Percentiles rank a stretch among this genome's conserved stretches.
These are phyloP conservation scores for Lepidium campestre DNA, from an alignment of 441 rosid species.

Conservation along the genomic window DNA sequence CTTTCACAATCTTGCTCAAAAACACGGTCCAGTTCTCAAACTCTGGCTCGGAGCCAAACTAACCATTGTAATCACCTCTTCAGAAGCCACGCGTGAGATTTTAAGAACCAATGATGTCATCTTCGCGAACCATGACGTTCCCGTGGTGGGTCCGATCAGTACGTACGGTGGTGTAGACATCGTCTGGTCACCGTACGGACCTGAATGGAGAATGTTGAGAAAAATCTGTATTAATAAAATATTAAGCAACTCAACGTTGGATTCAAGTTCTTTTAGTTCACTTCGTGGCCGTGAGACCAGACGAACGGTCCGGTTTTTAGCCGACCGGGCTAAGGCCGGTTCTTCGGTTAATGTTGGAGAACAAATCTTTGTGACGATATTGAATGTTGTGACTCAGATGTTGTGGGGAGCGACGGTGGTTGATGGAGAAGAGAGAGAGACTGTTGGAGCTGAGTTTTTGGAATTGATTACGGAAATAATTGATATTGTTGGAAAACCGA, in stretches of 20 bases:
- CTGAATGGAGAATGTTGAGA: slow-evolving; percentile 46
- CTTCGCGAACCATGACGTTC: slow-evolving; percentile 6
- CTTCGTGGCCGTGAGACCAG: slow-evolving; percentile 32
- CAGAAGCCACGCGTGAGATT: not conserved
- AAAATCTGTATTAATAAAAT: slow-evolving; percentile 34
- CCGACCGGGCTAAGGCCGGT: slow-evolving; percentile 19
- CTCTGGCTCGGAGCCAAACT: slow-evolving; percentile 8
- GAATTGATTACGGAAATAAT: slow-evolving; percentile 32
- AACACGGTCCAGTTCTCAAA: slow-evolving; percentile 13
- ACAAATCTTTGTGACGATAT: slow-evolving; percentile 30
- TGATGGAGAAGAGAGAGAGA: slow-evolving; percentile 28
- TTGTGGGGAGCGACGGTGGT: slow-evolving; percentile 38
- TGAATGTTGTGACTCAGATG: slow-evolving; percentile 40
- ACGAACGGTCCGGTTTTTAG: slow-evolving; percentile 22
- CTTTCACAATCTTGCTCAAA: not conserved
- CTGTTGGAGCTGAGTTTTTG: slow-evolving; percentile 28
- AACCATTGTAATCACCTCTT: slow-evolving; percentile 4
- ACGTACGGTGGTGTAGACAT: slow-evolving; percentile 36
- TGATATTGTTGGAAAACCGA: slow-evolving; percentile 36
- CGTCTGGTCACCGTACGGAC: slow-evolving; percentile 38
- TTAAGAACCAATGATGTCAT: slow-evolving; percentile 9
- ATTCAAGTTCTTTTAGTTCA: slow-evolving; percentile 4
- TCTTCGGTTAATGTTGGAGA: slow-evolving; percentile 34
- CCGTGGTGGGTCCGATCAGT: not conserved
- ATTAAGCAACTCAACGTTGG: slow-evolving; percentile 36